Evolutionary conservation across 495 filamentous ascomycete species (phyloP).

Genomic region (Lichenothelia convexa): DNA sequence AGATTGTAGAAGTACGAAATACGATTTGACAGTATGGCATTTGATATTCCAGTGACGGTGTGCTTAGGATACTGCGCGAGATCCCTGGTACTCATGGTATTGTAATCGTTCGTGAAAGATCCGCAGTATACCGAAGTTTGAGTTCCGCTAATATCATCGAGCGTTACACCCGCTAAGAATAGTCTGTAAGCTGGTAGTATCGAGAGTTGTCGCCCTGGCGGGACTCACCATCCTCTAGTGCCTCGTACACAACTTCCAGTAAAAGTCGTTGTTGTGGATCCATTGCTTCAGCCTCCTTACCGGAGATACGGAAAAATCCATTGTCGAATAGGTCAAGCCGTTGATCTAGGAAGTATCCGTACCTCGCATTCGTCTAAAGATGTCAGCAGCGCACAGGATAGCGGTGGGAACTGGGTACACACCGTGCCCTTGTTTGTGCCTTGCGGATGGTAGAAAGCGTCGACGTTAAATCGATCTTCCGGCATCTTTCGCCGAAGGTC

Average conservation of each 20-base stretch:
- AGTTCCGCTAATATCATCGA: background rate
- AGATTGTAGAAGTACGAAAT: slow-evolving; percentile 32
- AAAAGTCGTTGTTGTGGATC: slow-evolving; percentile 5
- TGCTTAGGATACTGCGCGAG: background rate
- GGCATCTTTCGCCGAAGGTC: background rate
- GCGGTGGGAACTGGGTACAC: background rate
- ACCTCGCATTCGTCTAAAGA: background rate
- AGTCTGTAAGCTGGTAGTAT: background rate
- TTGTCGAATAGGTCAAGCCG: slow-evolving; percentile 1
- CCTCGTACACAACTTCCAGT: slow-evolving; percentile 1
- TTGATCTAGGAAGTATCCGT: slow-evolving; percentile 1
- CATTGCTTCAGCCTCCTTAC: slow-evolving; percentile 1
- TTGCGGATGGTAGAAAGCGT: slow-evolving; percentile 1
- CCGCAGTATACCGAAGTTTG: background rate
- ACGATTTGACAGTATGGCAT: slow-evolving; percentile 30
- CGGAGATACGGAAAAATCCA: slow-evolving; percentile 2
- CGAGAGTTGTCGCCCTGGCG: background rate
- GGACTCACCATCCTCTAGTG: slow-evolving; percentile 2
- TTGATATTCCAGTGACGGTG: slow-evolving; percentile 4
- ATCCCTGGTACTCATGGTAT: background rate
- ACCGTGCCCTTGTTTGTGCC: slow-evolving; percentile 2
- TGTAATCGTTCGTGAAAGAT: slow-evolving; percentile 2
- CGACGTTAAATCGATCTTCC: background rate
- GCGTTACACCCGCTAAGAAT: background rate
- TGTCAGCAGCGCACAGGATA: background rate